Evolutionary conservation across 768 basidiomycete species (phyloP).

Genomic region (Pisolithus microcarpus): DNA sequence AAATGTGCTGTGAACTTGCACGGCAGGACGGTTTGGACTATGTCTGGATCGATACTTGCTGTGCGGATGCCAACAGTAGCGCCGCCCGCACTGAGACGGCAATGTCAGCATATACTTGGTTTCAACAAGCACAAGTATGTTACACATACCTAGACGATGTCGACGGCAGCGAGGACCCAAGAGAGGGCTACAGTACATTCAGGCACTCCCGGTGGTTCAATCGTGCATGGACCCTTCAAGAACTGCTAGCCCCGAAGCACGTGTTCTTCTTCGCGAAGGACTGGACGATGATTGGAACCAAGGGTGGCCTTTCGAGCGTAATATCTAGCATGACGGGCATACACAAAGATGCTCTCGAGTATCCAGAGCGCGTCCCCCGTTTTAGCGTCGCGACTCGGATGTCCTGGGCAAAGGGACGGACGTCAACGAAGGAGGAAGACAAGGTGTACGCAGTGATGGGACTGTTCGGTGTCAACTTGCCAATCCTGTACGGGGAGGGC

Average conservation of each 20-base stretch:
- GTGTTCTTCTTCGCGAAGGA: slow-evolving; percentile 8
- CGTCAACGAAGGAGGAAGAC: slow-evolving; percentile 12
- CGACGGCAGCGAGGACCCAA: not conserved
- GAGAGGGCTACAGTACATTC: not conserved
- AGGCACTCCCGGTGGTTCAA: slow-evolving; percentile 9
- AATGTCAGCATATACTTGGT: slow-evolving; percentile 14
- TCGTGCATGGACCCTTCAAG: not conserved
- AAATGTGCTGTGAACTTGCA: slow-evolving; percentile 1
- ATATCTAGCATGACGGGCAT: slow-evolving; percentile 1
- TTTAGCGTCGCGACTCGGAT: slow-evolving; percentile 5
- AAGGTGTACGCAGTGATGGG: slow-evolving; percentile 12
- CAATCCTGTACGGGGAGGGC: slow-evolving; percentile 14
- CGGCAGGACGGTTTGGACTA: slow-evolving; percentile 3
- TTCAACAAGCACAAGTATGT: slow-evolving; percentile 10
- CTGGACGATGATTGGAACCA: slow-evolving; percentile 9
- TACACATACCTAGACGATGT: slow-evolving; percentile 9
- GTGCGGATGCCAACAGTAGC: slow-evolving; percentile 12
- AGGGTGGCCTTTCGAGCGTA: slow-evolving; percentile 1
- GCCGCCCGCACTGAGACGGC: slow-evolving; percentile 8
- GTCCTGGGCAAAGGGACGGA: slow-evolving; percentile 12
- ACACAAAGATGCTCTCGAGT: slow-evolving; percentile 1
- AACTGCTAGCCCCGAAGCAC: slow-evolving; percentile 9
- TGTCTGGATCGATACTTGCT: slow-evolving; percentile 11
- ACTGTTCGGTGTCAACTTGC: slow-evolving; percentile 9
- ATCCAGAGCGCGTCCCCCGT: not conserved